Evolutionary conservation across 1,284 basidiomycete genomes (phyloP), one percentile per base, ranked within the genome.

Genomic region (Trichosporon ovoides): DNA sequence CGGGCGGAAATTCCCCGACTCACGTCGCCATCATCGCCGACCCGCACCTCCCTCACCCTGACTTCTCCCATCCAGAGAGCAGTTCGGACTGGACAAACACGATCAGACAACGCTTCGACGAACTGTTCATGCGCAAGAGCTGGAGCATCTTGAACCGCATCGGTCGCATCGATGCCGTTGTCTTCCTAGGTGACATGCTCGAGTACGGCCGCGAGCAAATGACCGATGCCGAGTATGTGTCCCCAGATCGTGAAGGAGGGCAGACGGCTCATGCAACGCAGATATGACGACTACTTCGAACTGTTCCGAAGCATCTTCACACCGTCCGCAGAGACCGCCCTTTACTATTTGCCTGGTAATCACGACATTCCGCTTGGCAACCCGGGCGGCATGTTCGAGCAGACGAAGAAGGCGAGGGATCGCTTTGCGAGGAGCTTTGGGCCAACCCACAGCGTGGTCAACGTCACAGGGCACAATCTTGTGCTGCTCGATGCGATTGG

Each of bases 161-260:
- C 22, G 78, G 88, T 28, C 81, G 78, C 20, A 88, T 90, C 1
- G 81, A 92, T 68, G 81, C 80, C 13, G 83, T 92, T 9, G 80
- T 94, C 10, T 88, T 94, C 62, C 79, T 92, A 19, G 91, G 91
- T 22, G 86, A 89, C 74, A 84, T 89, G 84, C 81, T 88, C 55
- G 83, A 85, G 52, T 83, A 82, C 53, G 90, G 89, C 5, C 83
- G 86, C 60, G 79, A 81, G 18, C 78, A 82, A 12, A 82, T 81
- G 68, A 79, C 78, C 31, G 81, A 83, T 53, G 72, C 78, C 60
- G 85, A 90, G 91, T 91, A 74, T 76, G 86, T 82, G 28, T 7
- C 3, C 35, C 31, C 28, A 20, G 19, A 3, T 19, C 19, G 52
- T 16, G 24, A 60, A 37, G 22, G 14, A 55, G 49, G 57, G 46